Base-by-base conservation (phyloP, 805 yeast species). In the Teunomyces atbi region DNA sequence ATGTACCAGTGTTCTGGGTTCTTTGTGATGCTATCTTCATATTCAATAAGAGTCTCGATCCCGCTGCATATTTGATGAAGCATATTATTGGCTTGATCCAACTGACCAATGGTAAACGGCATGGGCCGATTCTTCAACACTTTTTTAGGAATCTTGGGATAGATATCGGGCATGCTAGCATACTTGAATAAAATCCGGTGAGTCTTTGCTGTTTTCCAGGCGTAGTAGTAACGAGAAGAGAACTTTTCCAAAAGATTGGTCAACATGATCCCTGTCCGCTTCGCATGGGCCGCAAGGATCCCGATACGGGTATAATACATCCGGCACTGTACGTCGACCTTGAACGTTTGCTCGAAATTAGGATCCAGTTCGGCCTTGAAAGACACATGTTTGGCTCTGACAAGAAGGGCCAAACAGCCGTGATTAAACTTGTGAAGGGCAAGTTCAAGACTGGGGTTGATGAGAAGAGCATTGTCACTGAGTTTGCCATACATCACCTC, bases 341-440 rank as follows among this genome's bases (percentile, higher is more conserved):
- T 23, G 34, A 58, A 38, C 6, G 35, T 38, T 4, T 21, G 5
- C 7, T 13, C 20, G 43, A 57, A 62, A 28, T 51, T 45, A 1
- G 36, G 45, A 23, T 52, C 51, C 10, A 28, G 18, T 29, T 54
- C 56, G 51, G 56, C 47, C 8, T 46, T 45, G 28, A 44, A 40
- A n/a, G 37, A 36, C 36, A 55, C 38, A 21, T 52, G 42, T 19
- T 47, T 54, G 6, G 60, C 54, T 46, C 62, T 45, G 2, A 56
- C 53, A 23, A 60, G 48, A 33, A 53, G 40, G 7, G 66, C 58
- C 20, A 62, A 38, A 29, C 52, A 54, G 11, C 42, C 35, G 29
- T 42, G 55, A 36, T 43, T 47, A 19, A 36, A 38, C 20, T 47
- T 49, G 33, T 52, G 52, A 18, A 48, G 28, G 1, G 48, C 52